A percentile compares a stretch with the other conserved stretches of the same genome.
Evolutionary conservation across 176 grass and related monocot genomes (phyloP).

Genomic region (Paspalum notatum): DNA sequence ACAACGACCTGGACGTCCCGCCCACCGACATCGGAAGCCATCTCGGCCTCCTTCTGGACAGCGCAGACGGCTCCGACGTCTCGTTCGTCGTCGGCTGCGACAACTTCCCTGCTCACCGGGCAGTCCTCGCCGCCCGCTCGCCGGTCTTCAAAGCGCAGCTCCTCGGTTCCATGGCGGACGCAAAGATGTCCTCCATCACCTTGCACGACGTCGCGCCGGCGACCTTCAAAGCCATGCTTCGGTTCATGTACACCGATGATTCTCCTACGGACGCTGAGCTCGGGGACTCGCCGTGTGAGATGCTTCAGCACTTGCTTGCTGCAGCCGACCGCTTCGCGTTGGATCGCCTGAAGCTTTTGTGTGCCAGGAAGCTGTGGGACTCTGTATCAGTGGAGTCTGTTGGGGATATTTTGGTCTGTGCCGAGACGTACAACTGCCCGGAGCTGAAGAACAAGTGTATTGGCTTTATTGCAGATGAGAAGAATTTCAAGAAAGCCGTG

Average conservation of each 20-base stretch:
- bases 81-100: conserved; percentile 27
- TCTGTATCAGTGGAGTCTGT: conserved; percentile 37
- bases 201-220: conserved; percentile 14
- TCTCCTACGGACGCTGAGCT: background rate
- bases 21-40: conserved; percentile 34
- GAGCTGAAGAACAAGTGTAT: conserved; percentile 65
- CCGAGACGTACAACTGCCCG: conserved; percentile 53
- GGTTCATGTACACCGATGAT: conserved; percentile 57
- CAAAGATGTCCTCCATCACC: background rate
- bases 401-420: conserved; percentile 42
- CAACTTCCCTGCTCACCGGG: background rate
- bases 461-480: conserved; percentile 39
- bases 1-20: conserved; percentile 23
- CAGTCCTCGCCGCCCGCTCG: background rate
- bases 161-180: background rate
- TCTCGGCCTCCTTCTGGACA: conserved; percentile 33
- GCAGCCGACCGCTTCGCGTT: conserved; percentile 64
- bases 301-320: conserved; percentile 21
- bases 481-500: conserved; percentile 50
- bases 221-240: conserved; percentile 49
- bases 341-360: conserved; percentile 59
- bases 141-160: background rate
- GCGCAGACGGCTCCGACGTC: background rate
- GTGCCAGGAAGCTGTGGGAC: conserved; percentile 42
- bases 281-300: background rate